Evolutionary conservation across 2,329 filamentous ascomycete genomes (phyloP).

Genomic region (Cordyceps farinosa): DNA sequence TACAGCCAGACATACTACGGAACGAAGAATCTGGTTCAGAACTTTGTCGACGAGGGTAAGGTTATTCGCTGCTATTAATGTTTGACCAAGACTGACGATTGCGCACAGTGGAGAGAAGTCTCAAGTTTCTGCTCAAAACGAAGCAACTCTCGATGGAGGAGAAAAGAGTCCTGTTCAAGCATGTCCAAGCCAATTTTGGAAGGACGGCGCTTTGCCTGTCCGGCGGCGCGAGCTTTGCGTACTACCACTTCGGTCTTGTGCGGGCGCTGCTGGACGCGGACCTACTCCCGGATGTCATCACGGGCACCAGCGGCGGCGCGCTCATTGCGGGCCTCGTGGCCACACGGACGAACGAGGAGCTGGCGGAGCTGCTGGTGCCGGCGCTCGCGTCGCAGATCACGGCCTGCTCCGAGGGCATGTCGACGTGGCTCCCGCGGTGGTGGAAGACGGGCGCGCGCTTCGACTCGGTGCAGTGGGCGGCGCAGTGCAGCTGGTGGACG

Average conservation of each 20-base stretch:
- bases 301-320: constrained; percentile 91
- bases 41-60: constrained; percentile 78
- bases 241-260: constrained; percentile 93
- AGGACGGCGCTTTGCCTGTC: constrained; percentile 90
- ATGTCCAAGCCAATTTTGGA: constrained; percentile 85
- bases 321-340: constrained; percentile 82
- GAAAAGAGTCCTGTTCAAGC: constrained; percentile 81
- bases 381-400: constrained; percentile 81
- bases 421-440: constrained; percentile 78
- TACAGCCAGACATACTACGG: constrained; percentile 98
- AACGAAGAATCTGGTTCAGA: constrained; percentile 91
- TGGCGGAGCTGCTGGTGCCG: constrained; percentile 80
- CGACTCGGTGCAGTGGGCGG: constrained; percentile 89
- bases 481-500: constrained; percentile 82
- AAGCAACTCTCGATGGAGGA: constrained; percentile 64
- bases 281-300: constrained; percentile 88
- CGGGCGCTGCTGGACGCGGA: constrained; percentile 84
- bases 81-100: constrained; percentile 3
- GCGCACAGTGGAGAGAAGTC: constrained; percentile 55
- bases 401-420: constrained; percentile 75
- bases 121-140: constrained; percentile 67
- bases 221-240: constrained; percentile 90
- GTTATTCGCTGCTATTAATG: constrained; percentile 1
- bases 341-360: constrained; percentile 86
- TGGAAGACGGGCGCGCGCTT: constrained; percentile 91